These are phyloP conservation scores for Hyaloperonospora arabidopsidis DNA, from an alignment of 352 stramenopile species.

Conservation along the genomic window DNA sequence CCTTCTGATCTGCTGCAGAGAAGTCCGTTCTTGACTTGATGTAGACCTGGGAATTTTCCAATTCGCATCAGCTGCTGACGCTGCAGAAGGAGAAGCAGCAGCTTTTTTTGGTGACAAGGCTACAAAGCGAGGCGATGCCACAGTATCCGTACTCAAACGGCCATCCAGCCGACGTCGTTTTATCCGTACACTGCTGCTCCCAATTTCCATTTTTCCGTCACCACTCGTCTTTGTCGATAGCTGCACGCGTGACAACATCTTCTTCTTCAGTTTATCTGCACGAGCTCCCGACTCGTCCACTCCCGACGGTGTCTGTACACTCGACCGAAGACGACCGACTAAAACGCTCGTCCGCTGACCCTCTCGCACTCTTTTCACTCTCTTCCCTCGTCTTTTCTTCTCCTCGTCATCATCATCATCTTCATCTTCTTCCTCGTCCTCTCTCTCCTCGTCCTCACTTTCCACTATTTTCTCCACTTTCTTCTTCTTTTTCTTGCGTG, in stretches of 20 bases:
- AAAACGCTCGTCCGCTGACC: neutral
- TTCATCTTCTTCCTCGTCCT: no score
- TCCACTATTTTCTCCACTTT: neutral
- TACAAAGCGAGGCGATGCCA: constrained; percentile 7
- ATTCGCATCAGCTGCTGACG: constrained; percentile 1
- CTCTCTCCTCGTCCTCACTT: no score
- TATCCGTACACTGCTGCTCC: neutral
- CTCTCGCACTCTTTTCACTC: constrained; percentile 7
- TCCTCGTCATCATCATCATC: constrained; percentile 6
- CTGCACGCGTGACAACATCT: neutral
- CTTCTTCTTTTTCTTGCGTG: constrained; percentile 6
- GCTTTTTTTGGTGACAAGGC: constrained; percentile 17
- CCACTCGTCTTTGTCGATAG: constrained; percentile 5
- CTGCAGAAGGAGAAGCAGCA: neutral
- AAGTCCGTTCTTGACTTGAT: constrained; percentile 14
- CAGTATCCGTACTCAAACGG: constrained; percentile 16
- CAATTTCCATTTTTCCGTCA: constrained; percentile 6
- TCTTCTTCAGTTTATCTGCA: constrained; percentile 6
- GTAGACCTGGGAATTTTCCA: constrained; percentile 19
- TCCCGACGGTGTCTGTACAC: neutral
- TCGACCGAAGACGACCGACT: neutral
- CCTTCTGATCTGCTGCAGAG: constrained; percentile 30
- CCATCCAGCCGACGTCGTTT: constrained; percentile 24
- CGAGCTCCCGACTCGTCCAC: constrained; percentile 4
- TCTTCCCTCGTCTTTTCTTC: constrained; percentile 19